Base-by-base conservation (phyloP, 768 basidiomycete species). In the Leccinum subgranulosum region DNA sequence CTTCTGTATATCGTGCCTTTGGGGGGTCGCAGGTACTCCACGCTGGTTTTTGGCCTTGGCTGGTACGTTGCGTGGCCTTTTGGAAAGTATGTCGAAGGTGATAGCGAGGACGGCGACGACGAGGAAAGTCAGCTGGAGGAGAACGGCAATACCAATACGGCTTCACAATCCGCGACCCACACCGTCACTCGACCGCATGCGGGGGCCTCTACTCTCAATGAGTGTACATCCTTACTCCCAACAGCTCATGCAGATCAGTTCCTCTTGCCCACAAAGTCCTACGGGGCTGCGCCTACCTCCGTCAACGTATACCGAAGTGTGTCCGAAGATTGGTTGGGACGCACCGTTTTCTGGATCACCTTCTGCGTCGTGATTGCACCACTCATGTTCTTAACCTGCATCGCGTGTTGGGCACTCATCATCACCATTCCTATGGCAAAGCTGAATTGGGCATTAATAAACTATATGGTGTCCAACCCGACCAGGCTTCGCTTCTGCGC, bases 11-110 rank as follows among this genome's bases (percentile, higher is more conserved):
- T 88, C 45, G 76, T 93, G 6, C 91, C 95, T 0, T 81, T 81
- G 48, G 96, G 97, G 12, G 94, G 94, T 45, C 80, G 79, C 62
- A 86, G 84, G 50, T 98, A 96, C 70, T 84, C 92, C 3, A 83
- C 82, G n/a, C 80, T 98, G 29, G 77, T 98, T 6, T 93, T 85
- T 66, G 97, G 97, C 14, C 76, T 99, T 25, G 94, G 94, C 6
- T 97, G 94, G 91, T 99, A 99, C 71, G 82, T 98, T 53, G 84
- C 84, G 21, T 98, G 97, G 97, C 97, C 97, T 2, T 99, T 99
- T 69, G 95, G 97, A 19, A 98, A 98, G 73, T 99, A 98, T 69
- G 92, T 99, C 49, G 94, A 98, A 72, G 92, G 94, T 11, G 86
- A 87, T 58, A 69, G 76, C 23, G 76, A 77, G 36, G 71, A 77